These are phyloP conservation scores for Talaromyces amestolkiae DNA, from an alignment of 2,329 filamentous ascomycete species.

Conservation along the genomic window DNA sequence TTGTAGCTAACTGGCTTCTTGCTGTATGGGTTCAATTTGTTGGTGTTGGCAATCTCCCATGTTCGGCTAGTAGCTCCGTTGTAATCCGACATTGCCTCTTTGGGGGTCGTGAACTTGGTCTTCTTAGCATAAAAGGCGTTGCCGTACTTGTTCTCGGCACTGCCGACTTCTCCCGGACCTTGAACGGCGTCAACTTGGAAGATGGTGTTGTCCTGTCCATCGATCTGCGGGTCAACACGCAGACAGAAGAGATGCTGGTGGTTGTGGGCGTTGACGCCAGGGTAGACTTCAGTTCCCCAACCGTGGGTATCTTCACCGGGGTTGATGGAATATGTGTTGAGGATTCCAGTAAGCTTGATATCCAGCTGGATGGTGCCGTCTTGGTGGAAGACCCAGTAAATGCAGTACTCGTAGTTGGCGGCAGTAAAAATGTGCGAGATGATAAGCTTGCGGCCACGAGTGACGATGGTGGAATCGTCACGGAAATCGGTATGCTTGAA, in stretches of 20 bases:
- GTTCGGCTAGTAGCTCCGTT: slow-evolving; percentile 74
- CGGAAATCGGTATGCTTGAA: slow-evolving; percentile 96
- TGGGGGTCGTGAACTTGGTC: slow-evolving; percentile 71
- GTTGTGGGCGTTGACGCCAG: slow-evolving; percentile 89
- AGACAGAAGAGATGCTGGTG: slow-evolving; percentile 95
- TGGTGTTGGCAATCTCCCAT: slow-evolving; percentile 88
- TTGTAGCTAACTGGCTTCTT: slow-evolving; percentile 85
- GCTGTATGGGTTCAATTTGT: slow-evolving; percentile 79
- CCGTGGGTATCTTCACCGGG: slow-evolving; percentile 76
- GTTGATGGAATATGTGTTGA: slow-evolving; percentile 85
- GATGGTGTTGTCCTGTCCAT: slow-evolving; percentile 79
- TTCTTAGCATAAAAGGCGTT: slow-evolving; percentile 87
- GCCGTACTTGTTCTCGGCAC: slow-evolving; percentile 78
- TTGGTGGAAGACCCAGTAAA: slow-evolving; percentile 87
- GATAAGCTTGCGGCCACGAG: slow-evolving; percentile 78
- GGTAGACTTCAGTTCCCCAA: slow-evolving; percentile 90
- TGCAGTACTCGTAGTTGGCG: slow-evolving; percentile 91
- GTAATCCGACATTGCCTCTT: slow-evolving; percentile 72
- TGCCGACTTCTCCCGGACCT: slow-evolving; percentile 72
- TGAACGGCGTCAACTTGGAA: slow-evolving; percentile 76
- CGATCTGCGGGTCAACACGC: slow-evolving; percentile 81
- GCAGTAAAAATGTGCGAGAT: slow-evolving; percentile 92
- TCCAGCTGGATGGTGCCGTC: slow-evolving; percentile 90
- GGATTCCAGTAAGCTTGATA: slow-evolving; percentile 85
- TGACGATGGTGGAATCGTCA: slow-evolving; percentile 82